Evolutionary conservation across 2,329 filamentous ascomycete genomes (phyloP), one percentile per base, ranked within the genome.

Genomic region (Fusarium humuli): DNA sequence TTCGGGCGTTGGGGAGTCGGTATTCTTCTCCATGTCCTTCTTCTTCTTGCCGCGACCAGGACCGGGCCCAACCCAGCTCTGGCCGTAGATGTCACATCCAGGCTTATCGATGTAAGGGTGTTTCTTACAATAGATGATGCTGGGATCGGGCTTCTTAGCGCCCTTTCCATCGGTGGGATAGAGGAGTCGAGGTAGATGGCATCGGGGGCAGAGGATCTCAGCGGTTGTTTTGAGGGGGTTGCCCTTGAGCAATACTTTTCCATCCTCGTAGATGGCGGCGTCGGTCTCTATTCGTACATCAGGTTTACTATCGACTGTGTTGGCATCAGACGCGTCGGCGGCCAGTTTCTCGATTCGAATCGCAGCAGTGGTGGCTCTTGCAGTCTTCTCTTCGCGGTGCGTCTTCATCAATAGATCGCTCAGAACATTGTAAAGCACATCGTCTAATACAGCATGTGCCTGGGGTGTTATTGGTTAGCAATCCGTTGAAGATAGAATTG

Each of bases 71-170:
- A 92, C 90, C 86, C 92, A 94, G 29, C 91, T 92, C 79, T 94
- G 93, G 53, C 91, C 92, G 79, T 94, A 94, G 70, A 94, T 93
- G 79, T 95, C 92, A 81, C 90, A 92, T 65, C 91, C 91, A 4
- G 89, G 85, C 77, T 92, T 90, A 72, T 92, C 88, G 65, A 93
- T 92, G 83, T 91, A 94, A 1, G 92, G 92, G 65, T 91, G 89
- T 70, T 90, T 90, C 80, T 92, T 93, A 85, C 92, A 95, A 83
- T 94, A 94, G 71, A 91, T 88, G 71, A 90, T 83, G 69, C 86
- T 84, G 1, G 91, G 91, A 61, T 91, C 88, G 45, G 90, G 90
- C 76, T 88, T 89, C 75, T 82, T 82, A 14, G 90, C 86, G 47
- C 91, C 90, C 73, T 88, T 90, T 73, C 91, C 91, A 75, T 91